Evolutionary conservation across 2,329 filamentous ascomycete species (phyloP), one percentile per base, ranked within the genome.

Genomic region (Grosmannia huntii): DNA sequence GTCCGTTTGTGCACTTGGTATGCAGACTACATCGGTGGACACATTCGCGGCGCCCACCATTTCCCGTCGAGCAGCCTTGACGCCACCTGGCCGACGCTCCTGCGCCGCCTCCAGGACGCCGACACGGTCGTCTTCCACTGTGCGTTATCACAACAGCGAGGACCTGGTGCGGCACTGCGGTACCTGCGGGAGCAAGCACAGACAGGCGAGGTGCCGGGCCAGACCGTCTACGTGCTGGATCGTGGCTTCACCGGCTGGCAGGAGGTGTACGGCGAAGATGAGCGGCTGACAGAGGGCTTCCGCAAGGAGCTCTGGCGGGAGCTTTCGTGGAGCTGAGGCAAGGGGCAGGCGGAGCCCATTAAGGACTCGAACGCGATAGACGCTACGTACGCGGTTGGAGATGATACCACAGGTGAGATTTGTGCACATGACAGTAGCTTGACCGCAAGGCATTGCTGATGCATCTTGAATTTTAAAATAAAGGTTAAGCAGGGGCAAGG

Each of bases 111-210:
- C 53, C 76, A 83, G 63, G 83, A 86, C 67, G 90, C 90, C 70
- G 82, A 94, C 58, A 86, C 80, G 12, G 90, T 99, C 16, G 82
- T 99, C 1, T 99, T 99, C 71, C 94, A 99, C 74, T 99, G 94
- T 72, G 87, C 89, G 21, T 76, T 97, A 58, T 92, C 87, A 64
- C 94, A 97, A 75, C 87, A 96, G 73, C 80, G 94, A 0, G 94
- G 94, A 0, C 94, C 94, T 0, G 81, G 81, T 55, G 90, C 92
- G 4, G 94, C 94, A 4, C 73, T 96, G 64, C 78, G 80, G 66
- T 97, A 96, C 70, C 65, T 91, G 61, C 76, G 87, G 41, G 87
- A 90, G 73, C 77, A 83, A 53, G 83, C 46, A 16, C n/a, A 16
- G 14, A 57, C 53, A 10, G 44, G 38, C 19, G 38, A 19, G 27